Percentiles rank a stretch among this genome's conserved stretches.
phyloP scores from a whole-genome alignment of 495 filamentous ascomycete species.

The Daldinia decipiens region DNA sequence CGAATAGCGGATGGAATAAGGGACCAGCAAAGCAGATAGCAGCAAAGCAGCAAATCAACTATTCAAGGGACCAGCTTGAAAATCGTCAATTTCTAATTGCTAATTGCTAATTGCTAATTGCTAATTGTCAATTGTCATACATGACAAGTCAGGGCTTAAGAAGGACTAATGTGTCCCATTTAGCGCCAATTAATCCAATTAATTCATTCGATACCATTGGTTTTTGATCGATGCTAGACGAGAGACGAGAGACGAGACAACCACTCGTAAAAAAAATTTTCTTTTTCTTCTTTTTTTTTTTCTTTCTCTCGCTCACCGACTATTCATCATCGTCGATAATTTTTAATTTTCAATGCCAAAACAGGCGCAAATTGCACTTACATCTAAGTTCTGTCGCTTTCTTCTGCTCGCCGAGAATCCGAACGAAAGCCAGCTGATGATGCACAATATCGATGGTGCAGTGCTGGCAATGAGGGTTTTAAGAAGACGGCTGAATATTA shows the following conservation, averaged over 20 bases:
- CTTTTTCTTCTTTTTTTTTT: not conserved
- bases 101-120: too few relatives aligned
- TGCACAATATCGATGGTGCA: slow-evolving; percentile 11
- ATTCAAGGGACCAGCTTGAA: slow-evolving; percentile 2
- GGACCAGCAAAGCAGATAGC: slow-evolving; percentile 25
- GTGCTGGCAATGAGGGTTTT: slow-evolving; percentile 39
- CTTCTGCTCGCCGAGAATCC: slow-evolving; percentile 11
- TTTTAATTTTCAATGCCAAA: slow-evolving; percentile 16
- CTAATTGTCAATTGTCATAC: slow-evolving; percentile 35
- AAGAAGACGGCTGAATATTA: slow-evolving; percentile 25
- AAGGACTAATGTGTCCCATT: slow-evolving; percentile 4
- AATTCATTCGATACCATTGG: slow-evolving; percentile 7
- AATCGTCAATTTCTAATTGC: slow-evolving; percentile 12
- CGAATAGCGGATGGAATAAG: slow-evolving; percentile 9
- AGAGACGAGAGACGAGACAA: slow-evolving; percentile 12
- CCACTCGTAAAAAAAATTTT: slow-evolving; percentile 10
- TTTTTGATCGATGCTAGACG: slow-evolving; percentile 10
- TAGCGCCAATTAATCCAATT: slow-evolving; percentile 38
- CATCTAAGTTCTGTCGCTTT: slow-evolving; percentile 5
- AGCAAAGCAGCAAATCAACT: slow-evolving; percentile 29
- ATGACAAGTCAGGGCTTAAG: slow-evolving; percentile 32
- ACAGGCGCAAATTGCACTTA: slow-evolving; percentile 21
- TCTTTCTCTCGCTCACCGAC: slow-evolving; percentile 29
- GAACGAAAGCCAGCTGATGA: slow-evolving; percentile 26
- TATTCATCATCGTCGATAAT: slow-evolving; percentile 22